Evolutionary conservation across 1,284 basidiomycete genomes (phyloP).

Genomic region (Pseudozyma hubeiensis): DNA sequence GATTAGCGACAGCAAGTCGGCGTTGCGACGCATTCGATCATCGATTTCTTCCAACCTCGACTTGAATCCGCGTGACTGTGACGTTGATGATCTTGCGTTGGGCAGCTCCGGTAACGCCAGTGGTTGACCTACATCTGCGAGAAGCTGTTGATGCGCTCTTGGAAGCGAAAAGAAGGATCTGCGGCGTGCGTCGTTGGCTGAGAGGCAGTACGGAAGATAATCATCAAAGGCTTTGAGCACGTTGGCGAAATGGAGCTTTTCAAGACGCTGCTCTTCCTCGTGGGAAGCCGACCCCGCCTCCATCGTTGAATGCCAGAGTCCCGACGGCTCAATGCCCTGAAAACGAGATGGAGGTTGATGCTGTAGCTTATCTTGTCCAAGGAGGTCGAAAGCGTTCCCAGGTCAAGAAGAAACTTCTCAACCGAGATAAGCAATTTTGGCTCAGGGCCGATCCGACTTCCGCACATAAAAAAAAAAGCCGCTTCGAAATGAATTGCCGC

Average conservation of each 20-base stretch:
- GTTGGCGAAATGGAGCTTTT: conserved; percentile 60
- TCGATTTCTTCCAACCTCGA: conserved; percentile 64
- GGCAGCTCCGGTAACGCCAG: conserved; percentile 48
- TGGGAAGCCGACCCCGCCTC: conserved; percentile 3
- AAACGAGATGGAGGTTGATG: background rate
- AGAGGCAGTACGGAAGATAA: conserved; percentile 64
- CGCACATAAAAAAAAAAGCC: conserved; percentile 1
- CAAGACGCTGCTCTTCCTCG: conserved; percentile 39
- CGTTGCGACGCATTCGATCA: conserved; percentile 66
- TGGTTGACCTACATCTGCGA: conserved; percentile 38
- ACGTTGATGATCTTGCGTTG: background rate
- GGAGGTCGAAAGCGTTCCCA: background rate
- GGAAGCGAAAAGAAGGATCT: conserved; percentile 57
- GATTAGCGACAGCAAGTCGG: conserved; percentile 59
- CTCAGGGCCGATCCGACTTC: conserved; percentile 17
- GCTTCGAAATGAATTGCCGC: conserved; percentile 5
- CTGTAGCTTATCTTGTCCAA: background rate
- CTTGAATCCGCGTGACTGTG: conserved; percentile 39
- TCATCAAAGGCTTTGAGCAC: conserved; percentile 63
- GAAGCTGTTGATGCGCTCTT: conserved; percentile 56
- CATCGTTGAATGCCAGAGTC: background rate
- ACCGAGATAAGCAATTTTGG: too few species aligned
- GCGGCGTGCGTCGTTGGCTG: conserved; percentile 58
- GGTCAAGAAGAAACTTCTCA: conserved; percentile 2
- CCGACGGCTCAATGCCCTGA: background rate